Percentiles rank a stretch among this genome's conserved stretches.
Conservation (phyloP, 2,329 filamentous ascomycete species). For the Penicillium frequentans region DNA sequence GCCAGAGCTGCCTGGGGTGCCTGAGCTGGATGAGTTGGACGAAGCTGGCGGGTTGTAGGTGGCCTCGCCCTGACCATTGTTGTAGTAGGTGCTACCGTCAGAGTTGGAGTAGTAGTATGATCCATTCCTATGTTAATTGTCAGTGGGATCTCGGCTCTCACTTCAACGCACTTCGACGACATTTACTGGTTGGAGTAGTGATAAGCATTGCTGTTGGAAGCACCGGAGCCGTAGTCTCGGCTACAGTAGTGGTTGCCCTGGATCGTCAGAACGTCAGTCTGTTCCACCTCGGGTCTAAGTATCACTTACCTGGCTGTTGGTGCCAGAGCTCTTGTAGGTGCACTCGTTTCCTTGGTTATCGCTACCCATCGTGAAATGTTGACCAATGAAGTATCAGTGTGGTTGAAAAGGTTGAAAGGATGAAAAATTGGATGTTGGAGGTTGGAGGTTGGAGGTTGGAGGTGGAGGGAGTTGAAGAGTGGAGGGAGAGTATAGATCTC, state of each 20-base stretch:
- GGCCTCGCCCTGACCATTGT: conserved; percentile 3
- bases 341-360: conserved; percentile 9
- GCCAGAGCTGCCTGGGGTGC: not conserved
- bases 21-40: not conserved
- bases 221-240: conserved; percentile 6
- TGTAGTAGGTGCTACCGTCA: conserved; percentile 13
- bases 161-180: not conserved
- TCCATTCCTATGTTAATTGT: not conserved
- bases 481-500: not conserved
- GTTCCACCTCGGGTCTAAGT: not conserved
- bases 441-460: not conserved
- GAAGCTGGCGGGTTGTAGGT: not conserved
- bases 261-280: not conserved
- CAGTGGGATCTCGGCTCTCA: not conserved
- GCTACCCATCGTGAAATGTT: not conserved
- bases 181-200: conserved; percentile 1
- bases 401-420: not conserved
- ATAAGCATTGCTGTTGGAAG: conserved; percentile 6
- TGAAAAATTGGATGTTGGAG: not conserved
- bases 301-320: conserved; percentile 9
- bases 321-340: conserved; percentile 7
- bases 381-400: not conserved
- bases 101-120: conserved; percentile 17
- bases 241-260: conserved; percentile 13
- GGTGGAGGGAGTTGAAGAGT: not conserved